Evolutionary conservation across 257 asterid genomes (phyloP).

Genomic region (Apocynum venetum): DNA sequence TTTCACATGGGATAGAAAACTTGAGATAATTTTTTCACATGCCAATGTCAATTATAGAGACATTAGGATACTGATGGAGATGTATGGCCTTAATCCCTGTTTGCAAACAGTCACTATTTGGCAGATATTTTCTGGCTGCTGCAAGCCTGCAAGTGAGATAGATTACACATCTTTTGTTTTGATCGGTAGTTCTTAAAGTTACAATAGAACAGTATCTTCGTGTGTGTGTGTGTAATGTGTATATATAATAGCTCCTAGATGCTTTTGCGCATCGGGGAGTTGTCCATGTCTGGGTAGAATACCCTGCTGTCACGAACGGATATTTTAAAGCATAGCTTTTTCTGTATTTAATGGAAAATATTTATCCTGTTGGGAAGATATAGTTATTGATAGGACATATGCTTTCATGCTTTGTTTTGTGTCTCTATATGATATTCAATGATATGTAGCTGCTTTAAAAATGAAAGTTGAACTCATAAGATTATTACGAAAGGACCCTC

Average conservation of each 20-base stretch:
- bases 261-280: not conserved
- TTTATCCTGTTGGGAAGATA: constrained; percentile 1
- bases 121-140: not conserved
- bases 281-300: not conserved
- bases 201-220: not conserved
- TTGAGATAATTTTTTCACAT: constrained; percentile 1
- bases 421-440: not conserved
- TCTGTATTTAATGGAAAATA: constrained; percentile 3
- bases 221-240: not conserved
- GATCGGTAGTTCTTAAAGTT: not conserved
- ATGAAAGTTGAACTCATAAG: constrained; percentile 4
- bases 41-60: constrained; percentile 2
- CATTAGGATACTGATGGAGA: constrained; percentile 12
- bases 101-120: not conserved
- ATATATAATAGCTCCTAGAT: not conserved
- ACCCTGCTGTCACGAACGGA: not conserved
- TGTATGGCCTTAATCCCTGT: not conserved
- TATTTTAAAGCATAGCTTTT: not conserved
- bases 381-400: not conserved
- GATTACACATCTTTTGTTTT: not conserved
- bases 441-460: not conserved
- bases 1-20: not conserved
- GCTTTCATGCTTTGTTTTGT: not conserved
- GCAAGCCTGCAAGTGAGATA: not conserved
- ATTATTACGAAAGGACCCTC: not conserved